These are phyloP conservation scores for Papilionanthe hybrid DNA, from an alignment of 116 monocot species.

Conservation along the genomic window DNA sequence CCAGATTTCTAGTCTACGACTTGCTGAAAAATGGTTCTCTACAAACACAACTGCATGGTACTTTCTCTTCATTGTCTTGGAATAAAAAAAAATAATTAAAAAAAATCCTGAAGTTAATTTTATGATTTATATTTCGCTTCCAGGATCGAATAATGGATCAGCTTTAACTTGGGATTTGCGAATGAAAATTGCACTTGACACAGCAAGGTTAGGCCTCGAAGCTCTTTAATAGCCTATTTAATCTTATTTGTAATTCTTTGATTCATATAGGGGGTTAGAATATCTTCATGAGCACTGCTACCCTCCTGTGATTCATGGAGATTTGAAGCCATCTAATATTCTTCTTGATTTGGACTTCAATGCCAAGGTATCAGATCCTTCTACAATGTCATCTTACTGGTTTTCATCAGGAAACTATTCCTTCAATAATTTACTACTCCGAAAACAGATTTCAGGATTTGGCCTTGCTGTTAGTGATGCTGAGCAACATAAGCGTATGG, in stretches of 20 bases:
- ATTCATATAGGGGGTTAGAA: conserved; percentile 58
- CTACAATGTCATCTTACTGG: background rate
- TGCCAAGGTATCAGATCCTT: conserved; percentile 48
- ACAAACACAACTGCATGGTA: conserved; percentile 83
- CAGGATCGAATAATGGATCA: conserved; percentile 77
- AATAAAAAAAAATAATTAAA: background rate
- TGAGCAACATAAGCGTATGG: conserved; percentile 29
- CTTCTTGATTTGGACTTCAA: conserved; percentile 76
- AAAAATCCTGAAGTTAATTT: background rate
- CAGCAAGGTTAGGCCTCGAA: conserved; percentile 53
- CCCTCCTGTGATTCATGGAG: conserved; percentile 76
- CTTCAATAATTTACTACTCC: background rate
- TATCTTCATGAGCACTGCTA: conserved; percentile 85
- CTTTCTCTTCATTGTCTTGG: background rate
- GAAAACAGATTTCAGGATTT: conserved; percentile 86
- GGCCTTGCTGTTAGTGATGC: conserved; percentile 74
- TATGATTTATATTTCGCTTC: background rate
- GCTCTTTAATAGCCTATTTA: background rate
- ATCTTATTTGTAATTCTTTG: background rate
- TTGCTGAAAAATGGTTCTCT: conserved; percentile 94
- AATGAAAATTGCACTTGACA: conserved; percentile 91
- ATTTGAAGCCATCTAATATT: conserved; percentile 93
- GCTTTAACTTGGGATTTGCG: conserved; percentile 77
- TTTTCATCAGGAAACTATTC: background rate
- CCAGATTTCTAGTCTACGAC: conserved; percentile 73